These are phyloP conservation scores for Pseudomonodictys pantanalensis DNA, from an alignment of 495 filamentous ascomycete species.

Conservation along the genomic window DNA sequence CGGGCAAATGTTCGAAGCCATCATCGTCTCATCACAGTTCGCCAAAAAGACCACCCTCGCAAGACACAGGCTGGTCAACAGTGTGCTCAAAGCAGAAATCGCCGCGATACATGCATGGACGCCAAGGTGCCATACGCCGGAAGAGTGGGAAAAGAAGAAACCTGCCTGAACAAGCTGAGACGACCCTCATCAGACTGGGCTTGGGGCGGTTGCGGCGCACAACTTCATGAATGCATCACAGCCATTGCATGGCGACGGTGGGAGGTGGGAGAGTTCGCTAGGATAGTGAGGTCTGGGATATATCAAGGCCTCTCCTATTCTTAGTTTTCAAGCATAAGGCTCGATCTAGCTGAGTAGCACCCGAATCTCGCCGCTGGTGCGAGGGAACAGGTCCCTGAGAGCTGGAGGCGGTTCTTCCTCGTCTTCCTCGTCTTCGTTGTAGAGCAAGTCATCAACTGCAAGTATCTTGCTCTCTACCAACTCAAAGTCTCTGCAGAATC, in stretches of 20 bases:
- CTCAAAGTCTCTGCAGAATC: constrained; percentile 89
- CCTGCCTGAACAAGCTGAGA: constrained; percentile 24
- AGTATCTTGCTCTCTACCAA: constrained; percentile 71
- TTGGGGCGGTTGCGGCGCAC: no score
- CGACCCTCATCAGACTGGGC: neutral
- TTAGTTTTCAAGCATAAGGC: neutral
- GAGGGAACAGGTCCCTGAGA: constrained; percentile 69
- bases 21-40: constrained; percentile 87
- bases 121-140: constrained; percentile 91
- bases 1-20: constrained; percentile 88
- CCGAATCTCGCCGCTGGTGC: constrained; percentile 80
- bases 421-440: constrained; percentile 36
- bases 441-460: constrained; percentile 52
- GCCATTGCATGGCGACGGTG: no score
- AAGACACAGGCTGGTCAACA: constrained; percentile 85
- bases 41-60: constrained; percentile 82
- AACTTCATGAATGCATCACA: no score
- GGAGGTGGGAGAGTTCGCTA: no score
- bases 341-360: constrained; percentile 61
- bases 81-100: constrained; percentile 85
- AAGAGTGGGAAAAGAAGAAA: constrained; percentile 79
- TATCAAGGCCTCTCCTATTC: neutral
- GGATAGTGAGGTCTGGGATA: no score
- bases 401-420: constrained; percentile 45
- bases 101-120: constrained; percentile 97